A percentile compares a stretch with the other conserved stretches of the same genome.
Evolutionary conservation across 345 rosid genomes (phyloP).

Genomic region (Punica granatum): DNA sequence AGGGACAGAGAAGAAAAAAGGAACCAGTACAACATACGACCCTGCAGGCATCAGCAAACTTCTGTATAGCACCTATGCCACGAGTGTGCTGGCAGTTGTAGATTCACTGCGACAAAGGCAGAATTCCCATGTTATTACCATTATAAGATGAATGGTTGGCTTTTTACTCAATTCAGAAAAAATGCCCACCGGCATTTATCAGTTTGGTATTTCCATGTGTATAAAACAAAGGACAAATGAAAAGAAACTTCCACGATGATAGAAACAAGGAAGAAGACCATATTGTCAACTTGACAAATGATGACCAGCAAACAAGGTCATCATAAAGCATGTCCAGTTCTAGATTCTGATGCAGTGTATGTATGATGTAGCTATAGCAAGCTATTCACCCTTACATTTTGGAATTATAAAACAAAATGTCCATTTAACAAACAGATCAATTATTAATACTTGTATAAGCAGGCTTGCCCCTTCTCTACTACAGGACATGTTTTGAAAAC

Average conservation of each 20-base stretch:
- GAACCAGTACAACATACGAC: background rate
- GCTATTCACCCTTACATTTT: too few species aligned
- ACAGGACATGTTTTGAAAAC: background rate
- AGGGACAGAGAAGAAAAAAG: background rate
- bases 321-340: too few species aligned
- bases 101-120: conserved; percentile 26
- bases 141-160: background rate
- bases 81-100: conserved; percentile 61
- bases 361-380: background rate
- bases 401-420: too few species aligned
- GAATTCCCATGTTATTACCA: background rate
- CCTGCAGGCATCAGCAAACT: background rate
- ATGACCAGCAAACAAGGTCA: too few species aligned
- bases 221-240: too few species aligned
- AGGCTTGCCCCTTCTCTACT: background rate
- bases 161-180: background rate
- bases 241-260: too few species aligned
- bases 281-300: too few species aligned
- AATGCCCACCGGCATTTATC: too few species aligned
- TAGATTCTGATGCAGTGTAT: too few species aligned
- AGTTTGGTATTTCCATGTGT: too few species aligned
- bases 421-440: background rate
- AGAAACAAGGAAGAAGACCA: too few species aligned
- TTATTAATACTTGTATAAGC: background rate
- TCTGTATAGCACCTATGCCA: conserved; percentile 28